Evolutionary conservation across 1,284 basidiomycete species (phyloP), one percentile per base, ranked within the genome.

Genomic region (Spongispora temasekensis): DNA sequence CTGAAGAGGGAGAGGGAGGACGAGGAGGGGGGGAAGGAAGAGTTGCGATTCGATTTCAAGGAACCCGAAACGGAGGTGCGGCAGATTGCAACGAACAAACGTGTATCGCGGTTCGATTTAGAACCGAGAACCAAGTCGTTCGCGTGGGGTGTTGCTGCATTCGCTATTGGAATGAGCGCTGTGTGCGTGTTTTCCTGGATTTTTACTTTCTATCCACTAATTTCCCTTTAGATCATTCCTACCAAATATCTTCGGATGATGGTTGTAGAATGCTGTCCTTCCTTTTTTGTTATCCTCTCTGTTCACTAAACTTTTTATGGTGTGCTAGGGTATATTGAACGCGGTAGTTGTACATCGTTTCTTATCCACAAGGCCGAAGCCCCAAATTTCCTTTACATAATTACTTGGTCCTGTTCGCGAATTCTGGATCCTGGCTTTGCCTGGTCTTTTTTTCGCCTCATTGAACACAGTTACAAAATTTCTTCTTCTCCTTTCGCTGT

Each of bases 121-220:
- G 79, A 85, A 70, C 86, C 91, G 3, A 79, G 83, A 71, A 82
- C 84, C 67, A 90, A 87, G 71, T 86, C 86, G 19, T 77, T 86
- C 61, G 88, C 86, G 1, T 93, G 90, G 90, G 91, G 91, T 40
- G 77, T 87, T 12, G 81, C 88, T 46, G 87, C 86, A 30, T 92
- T 93, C 71, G 88, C 88, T 37, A 79, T 90, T 55, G 90, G 89
- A 30, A 76, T 88, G 72, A 80, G 87, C 61, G 89, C 88, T 64
- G 80, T 88, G 90, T 91, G 71, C 77, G 88, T 71, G 3, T 27
- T 25, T n/a, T 28, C 19, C 44, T 19, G 27, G 8, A 8, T 15
- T 12, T 23, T 64, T 53, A 52, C 44, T 17, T 9, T 15, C 2
- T 13, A 40, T 42, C 3, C 27, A 54, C 51, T 66, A 55, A 65